Percentiles rank a stretch among this genome's conserved stretches.
Evolutionary conservation across 2,329 filamentous ascomycete genomes (phyloP).

Genomic region (Cadophora malorum): DNA sequence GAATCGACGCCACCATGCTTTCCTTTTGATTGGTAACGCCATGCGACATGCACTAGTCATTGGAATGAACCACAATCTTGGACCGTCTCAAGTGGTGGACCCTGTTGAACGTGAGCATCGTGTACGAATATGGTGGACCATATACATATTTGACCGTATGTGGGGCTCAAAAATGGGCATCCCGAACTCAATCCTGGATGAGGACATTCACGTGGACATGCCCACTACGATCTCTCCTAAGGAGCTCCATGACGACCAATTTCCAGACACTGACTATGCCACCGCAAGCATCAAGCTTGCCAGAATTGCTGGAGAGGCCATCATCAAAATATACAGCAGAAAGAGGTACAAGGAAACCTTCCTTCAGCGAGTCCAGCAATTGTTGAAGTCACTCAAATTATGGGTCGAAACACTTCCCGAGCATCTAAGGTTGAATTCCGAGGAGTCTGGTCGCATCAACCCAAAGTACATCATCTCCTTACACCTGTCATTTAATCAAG

Average conservation of each 20-base stretch:
- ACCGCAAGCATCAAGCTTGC: slow-evolving; percentile 50
- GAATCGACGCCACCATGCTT: slow-evolving; percentile 54
- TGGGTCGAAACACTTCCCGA: slow-evolving; percentile 48
- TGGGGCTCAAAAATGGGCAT: slow-evolving; percentile 50
- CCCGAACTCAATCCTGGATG: slow-evolving; percentile 49
- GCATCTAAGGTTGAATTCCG: slow-evolving; percentile 45
- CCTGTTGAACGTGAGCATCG: slow-evolving; percentile 47
- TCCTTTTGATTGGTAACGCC: slow-evolving; percentile 52
- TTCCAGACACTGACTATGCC: slow-evolving; percentile 49
- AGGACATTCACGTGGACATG: slow-evolving; percentile 50
- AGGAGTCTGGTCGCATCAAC: slow-evolving; percentile 43
- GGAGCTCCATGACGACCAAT: slow-evolving; percentile 34
- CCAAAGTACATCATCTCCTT: slow-evolving; percentile 47
- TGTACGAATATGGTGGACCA: slow-evolving; percentile 52
- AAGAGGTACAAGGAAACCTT: slow-evolving; percentile 43
- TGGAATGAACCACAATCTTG: slow-evolving; percentile 50
- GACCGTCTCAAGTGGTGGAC: slow-evolving; percentile 45
- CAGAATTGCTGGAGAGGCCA: slow-evolving; percentile 40
- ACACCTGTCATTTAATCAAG: slow-evolving; percentile 47
- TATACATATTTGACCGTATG: slow-evolving; percentile 51
- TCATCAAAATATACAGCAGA: slow-evolving; percentile 42
- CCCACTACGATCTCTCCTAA: slow-evolving; percentile 48
- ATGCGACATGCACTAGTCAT: slow-evolving; percentile 50
- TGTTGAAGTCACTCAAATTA: slow-evolving; percentile 46
- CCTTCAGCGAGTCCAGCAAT: slow-evolving; percentile 48